These are phyloP conservation scores for Lablab purpureus DNA, from an alignment of 306 rosid genomes.

Conservation along the genomic window DNA sequence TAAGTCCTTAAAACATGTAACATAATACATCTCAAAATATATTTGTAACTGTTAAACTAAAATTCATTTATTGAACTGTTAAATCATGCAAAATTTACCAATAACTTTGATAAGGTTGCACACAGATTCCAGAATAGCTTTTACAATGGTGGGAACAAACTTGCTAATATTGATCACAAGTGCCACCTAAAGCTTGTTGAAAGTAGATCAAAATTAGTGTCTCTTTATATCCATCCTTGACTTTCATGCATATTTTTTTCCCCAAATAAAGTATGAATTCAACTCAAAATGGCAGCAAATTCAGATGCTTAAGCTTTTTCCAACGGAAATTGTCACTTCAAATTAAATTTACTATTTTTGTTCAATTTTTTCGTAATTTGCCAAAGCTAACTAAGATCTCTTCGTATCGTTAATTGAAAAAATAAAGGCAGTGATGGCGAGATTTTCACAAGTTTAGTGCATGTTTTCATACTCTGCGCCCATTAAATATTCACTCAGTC, in stretches of 20 bases:
- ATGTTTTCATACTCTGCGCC: neutral
- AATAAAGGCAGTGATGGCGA: neutral
- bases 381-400: neutral
- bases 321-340: neutral
- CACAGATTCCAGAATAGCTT: slow-evolving; percentile 24
- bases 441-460: neutral
- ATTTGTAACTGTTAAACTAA: too few species aligned
- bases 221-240: neutral
- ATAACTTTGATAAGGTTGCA: neutral
- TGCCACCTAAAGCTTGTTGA: slow-evolving; percentile 10
- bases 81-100: neutral
- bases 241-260: neutral
- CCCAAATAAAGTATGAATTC: neutral
- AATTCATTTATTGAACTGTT: too few species aligned
- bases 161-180: slow-evolving; percentile 10
- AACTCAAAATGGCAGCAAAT: slow-evolving; percentile 1
- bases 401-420: neutral
- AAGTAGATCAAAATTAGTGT: slow-evolving; percentile 26
- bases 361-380: neutral
- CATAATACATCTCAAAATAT: neutral
- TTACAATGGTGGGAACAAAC: slow-evolving; percentile 8
- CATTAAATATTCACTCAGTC: neutral
- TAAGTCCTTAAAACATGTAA: neutral
- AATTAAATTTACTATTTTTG: neutral
- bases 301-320: neutral